phyloP scores from a whole-genome alignment of 345 rosid genomes.

The Pistacia integerrima region DNA sequence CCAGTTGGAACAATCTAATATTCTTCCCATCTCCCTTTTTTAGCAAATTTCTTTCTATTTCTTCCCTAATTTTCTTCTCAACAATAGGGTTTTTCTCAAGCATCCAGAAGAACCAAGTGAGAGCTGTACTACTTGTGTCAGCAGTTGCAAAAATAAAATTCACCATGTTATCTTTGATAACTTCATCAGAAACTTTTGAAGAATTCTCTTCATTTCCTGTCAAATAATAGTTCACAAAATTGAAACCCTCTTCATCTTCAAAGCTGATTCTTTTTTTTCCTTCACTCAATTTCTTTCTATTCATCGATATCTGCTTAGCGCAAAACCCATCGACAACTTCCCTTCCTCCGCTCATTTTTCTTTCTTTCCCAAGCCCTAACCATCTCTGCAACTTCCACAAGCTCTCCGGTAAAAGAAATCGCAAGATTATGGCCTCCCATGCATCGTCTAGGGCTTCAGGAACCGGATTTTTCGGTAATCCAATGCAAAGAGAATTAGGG shows the following conservation, averaged over 20 bases:
- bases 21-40: not conserved
- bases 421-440: constrained; percentile 4
- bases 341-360: constrained; percentile 12
- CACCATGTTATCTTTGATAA: constrained; percentile 5
- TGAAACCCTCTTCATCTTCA: not conserved
- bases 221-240: constrained; percentile 20
- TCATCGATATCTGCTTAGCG: constrained; percentile 10
- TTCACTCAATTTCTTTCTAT: not conserved
- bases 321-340: constrained; percentile 2
- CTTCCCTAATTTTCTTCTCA: constrained; percentile 18
- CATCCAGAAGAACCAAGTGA: constrained; percentile 33
- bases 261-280: too few relatives aligned
- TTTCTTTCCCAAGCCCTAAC: constrained; percentile 27
- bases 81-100: constrained; percentile 16
- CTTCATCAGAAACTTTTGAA: not conserved
- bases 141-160: constrained; percentile 1
- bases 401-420: constrained; percentile 16
- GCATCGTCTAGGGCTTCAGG: constrained; percentile 18
- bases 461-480: constrained; percentile 5
- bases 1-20: not conserved
- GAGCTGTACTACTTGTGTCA: constrained; percentile 9
- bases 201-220: constrained; percentile 5
- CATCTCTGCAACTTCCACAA: constrained; percentile 25
- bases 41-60: not conserved
- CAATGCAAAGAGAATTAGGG: constrained; percentile 3